Percentiles rank a stretch among this genome's conserved stretches.
phyloP scores from a whole-genome alignment of 2,329 filamentous ascomycete species.

The Microdochium trichocladiopsis region DNA sequence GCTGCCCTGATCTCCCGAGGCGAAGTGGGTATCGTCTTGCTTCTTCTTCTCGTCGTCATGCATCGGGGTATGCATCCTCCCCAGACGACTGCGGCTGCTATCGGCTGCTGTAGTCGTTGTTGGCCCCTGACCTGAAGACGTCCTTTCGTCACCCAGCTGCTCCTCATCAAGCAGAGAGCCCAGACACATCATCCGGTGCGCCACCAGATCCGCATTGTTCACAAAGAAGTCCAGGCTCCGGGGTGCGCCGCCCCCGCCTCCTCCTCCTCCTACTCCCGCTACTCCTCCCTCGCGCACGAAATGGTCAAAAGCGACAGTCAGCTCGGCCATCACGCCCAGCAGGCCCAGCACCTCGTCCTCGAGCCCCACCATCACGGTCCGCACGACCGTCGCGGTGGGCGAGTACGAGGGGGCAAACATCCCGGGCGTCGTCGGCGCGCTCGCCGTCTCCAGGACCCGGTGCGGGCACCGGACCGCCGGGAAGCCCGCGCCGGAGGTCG shows the following conservation, averaged over 20 bases:
- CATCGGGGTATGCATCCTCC: too few species aligned
- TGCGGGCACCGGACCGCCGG: neutral
- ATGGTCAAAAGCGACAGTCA: neutral
- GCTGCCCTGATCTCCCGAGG: neutral
- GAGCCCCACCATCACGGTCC: neutral
- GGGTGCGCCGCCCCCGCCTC: neutral
- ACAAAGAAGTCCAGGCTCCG: neutral
- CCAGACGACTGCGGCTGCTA: too few species aligned
- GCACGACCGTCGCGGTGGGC: neutral
- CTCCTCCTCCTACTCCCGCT: neutral
- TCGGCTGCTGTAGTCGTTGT: too few species aligned
- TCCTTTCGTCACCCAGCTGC: neutral
- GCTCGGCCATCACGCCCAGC: neutral
- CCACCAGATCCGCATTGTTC: neutral
- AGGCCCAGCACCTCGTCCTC: neutral
- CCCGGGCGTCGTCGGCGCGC: neutral
- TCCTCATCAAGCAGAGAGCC: neutral
- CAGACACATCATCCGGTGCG: neutral
- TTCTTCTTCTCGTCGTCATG: neutral
- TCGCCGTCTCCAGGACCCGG: neutral
- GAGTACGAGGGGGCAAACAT: neutral
- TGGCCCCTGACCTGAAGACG: too few species aligned
- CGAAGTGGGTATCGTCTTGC: too few species aligned
- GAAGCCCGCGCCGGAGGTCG: neutral
- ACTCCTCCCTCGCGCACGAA: neutral